Conservation (phyloP, 345 rosid genomes). For the Rhodamnia argentea region DNA sequence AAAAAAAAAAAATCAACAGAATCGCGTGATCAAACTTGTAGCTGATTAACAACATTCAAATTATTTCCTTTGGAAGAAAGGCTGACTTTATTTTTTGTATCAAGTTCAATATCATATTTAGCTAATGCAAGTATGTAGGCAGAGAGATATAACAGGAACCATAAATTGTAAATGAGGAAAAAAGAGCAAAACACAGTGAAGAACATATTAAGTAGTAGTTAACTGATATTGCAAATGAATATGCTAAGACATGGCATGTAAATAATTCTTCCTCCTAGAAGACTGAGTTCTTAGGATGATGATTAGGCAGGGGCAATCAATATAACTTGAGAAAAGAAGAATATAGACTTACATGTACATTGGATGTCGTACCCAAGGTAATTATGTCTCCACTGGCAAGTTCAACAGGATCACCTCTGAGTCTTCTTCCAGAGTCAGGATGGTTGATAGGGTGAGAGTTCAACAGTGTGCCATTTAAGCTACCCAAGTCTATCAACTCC, state of each 20-base stretch:
- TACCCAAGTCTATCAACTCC: slow-evolving; percentile 97
- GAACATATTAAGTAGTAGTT: background rate
- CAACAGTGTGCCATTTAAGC: slow-evolving; percentile 92
- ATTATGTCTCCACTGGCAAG: slow-evolving; percentile 75
- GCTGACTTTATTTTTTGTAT: background rate
- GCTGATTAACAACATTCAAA: background rate
- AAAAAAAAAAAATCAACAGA: background rate
- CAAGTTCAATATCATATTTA: background rate
- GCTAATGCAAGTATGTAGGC: background rate
- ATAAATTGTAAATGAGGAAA: background rate
- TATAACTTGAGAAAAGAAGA: background rate
- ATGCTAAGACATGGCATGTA: background rate
- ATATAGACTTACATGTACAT: slow-evolving; percentile 47
- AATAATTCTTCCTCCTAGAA: background rate
- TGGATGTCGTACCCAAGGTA: slow-evolving; percentile 81
- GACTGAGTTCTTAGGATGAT: background rate
- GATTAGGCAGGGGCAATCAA: background rate
- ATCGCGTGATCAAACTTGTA: background rate
- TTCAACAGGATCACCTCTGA: slow-evolving; percentile 67
- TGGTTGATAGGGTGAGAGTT: slow-evolving; percentile 60
- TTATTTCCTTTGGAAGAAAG: background rate
- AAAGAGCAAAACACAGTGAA: background rate
- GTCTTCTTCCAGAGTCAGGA: slow-evolving; percentile 62
- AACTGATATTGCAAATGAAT: background rate
- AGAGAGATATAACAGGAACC: background rate